Percentiles rank a stretch among this genome's conserved stretches.
Conservation (phyloP, 2,329 filamentous ascomycete species). For the Phyllosticta citrichinensis region DNA sequence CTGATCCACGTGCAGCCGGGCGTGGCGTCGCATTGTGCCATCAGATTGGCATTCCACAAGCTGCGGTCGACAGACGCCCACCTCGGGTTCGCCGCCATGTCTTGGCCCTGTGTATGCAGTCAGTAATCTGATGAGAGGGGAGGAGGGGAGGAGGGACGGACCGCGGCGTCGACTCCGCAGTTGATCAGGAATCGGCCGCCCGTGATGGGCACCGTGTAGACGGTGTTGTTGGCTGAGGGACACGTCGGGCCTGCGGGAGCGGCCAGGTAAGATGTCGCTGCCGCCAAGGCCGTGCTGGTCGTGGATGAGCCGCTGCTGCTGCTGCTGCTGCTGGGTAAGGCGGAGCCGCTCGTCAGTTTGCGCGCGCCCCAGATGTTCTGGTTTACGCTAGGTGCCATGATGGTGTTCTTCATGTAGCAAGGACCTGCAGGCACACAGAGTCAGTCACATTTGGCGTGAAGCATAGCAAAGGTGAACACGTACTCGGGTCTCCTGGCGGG, state of each 20-base stretch:
- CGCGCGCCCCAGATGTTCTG: conserved; percentile 2
- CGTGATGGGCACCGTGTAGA: background rate
- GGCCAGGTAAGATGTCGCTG: background rate
- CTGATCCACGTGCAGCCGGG: background rate
- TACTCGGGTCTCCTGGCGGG: background rate
- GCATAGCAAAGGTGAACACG: too few relatives aligned
- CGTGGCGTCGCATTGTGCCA: background rate
- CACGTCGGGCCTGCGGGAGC: background rate
- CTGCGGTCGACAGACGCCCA: background rate
- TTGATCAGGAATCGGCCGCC: background rate
- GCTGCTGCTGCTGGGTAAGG: background rate
- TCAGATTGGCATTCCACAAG: background rate
- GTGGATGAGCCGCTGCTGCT: background rate
- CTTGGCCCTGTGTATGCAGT: background rate
- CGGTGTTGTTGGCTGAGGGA: background rate
- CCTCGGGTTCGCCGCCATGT: conserved; percentile 3
- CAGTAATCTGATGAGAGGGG: background rate
- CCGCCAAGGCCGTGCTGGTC: background rate
- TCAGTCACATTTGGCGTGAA: too few relatives aligned
- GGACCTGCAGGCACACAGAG: background rate
- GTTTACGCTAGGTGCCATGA: background rate
- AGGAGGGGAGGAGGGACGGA: background rate
- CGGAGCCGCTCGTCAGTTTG: background rate
- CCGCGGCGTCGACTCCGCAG: background rate
- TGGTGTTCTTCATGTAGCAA: conserved; percentile 4